Evolutionary conservation across 805 yeast species (phyloP).

Genomic region (Wickerhamomyces queroliae): DNA sequence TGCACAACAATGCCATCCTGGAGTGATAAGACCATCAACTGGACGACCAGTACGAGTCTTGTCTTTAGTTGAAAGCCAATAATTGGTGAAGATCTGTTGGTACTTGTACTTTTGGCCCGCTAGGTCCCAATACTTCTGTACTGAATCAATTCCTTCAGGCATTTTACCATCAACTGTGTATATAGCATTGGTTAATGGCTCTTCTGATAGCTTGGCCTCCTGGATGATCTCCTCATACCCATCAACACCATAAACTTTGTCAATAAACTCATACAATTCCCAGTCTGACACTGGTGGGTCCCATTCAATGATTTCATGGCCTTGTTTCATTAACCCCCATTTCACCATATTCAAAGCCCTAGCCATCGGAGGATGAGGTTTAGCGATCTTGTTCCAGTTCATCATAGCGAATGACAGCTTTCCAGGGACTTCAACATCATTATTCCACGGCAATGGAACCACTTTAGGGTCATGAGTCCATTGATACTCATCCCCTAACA

Average conservation of each 20-base stretch:
- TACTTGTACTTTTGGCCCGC: slow-evolving; percentile 23
- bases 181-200: background rate
- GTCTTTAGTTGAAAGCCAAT: slow-evolving; percentile 28
- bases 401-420: slow-evolving; percentile 37
- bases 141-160: slow-evolving; percentile 1
- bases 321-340: slow-evolving; percentile 30
- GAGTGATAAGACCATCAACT: slow-evolving; percentile 38
- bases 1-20: slow-evolving; percentile 28
- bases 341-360: slow-evolving; percentile 36
- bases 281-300: slow-evolving; percentile 32
- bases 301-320: slow-evolving; percentile 48
- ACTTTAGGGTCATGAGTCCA: slow-evolving; percentile 37
- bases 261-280: slow-evolving; percentile 21
- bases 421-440: slow-evolving; percentile 24
- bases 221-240: slow-evolving; percentile 21
- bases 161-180: slow-evolving; percentile 10
- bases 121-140: slow-evolving; percentile 30
- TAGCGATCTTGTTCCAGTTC: slow-evolving; percentile 35
- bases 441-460: slow-evolving; percentile 36
- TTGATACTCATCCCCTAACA: slow-evolving; percentile 29
- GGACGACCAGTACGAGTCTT: slow-evolving; percentile 26
- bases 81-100: slow-evolving; percentile 27
- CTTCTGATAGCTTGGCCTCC: background rate
- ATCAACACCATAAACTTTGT: slow-evolving; percentile 37
- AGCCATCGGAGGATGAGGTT: slow-evolving; percentile 44